Base-by-base conservation (phyloP, 1,284 basidiomycete genomes). In the Apiotrichum porosum region DNA sequence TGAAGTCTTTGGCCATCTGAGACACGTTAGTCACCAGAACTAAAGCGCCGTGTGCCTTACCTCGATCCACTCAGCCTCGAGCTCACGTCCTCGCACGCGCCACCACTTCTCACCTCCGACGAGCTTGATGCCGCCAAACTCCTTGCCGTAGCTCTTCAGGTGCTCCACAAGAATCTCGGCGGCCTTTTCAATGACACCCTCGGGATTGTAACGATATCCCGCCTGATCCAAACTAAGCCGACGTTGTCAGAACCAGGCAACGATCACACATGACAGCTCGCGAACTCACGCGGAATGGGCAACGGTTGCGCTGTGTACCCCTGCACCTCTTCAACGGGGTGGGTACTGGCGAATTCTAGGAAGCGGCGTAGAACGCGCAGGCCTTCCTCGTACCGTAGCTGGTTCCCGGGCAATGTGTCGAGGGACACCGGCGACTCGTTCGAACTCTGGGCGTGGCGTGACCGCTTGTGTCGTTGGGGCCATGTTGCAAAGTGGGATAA, bases 51-150 rank as follows among this genome's bases (percentile, higher is more conserved):
- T 5, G 41, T 15, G 22, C 44, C 66, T 57, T 38, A 73, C 71
- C 65, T 75, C 84, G 37, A 95, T 83, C 92, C 92, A 95, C 71
- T 97, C 88, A 4, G 81, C 89, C 58, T 88, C 83, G n/a, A 77
- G 84, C 55, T 80, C 75, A 42, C 86, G 65, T 18, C 85, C 84
- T 38, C 88, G 82, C 9, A 90, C 82, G 68, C 87, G 88, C 93
- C 92, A 97, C 91, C 93, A 97, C 60, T 90, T 88, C 8, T 83
- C 81, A 2, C 92, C 93, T 12, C 92, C 93, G 2, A 93, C 59
- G 4, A 72, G 61, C 52, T 70, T 57, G 9, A 73, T 40, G 3
- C 69, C 69, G 1, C 60, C 57, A 13, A 63, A 62, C 6, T 58
- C 52, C 9, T 58, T 56, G 3, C 62, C 65, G 44, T 68, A 71